Evolutionary conservation across 495 filamentous ascomycete genomes (phyloP).

Genomic region (Delitschia confertaspora): DNA sequence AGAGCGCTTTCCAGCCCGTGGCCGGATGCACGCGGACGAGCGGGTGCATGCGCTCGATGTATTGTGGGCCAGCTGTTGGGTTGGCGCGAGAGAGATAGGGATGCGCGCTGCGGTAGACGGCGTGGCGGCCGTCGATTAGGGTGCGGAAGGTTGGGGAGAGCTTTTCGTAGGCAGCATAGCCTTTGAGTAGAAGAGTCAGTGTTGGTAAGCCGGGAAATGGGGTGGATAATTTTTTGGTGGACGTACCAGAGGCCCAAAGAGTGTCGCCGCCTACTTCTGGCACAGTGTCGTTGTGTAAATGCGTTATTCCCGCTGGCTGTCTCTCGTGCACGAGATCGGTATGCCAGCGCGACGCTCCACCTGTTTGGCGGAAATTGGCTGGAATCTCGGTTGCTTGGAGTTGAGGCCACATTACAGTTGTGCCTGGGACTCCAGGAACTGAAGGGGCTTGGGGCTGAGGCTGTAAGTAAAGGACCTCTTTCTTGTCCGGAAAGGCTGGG

Average conservation of each 20-base stretch:
- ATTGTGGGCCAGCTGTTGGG: constrained; percentile 52
- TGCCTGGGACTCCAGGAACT: constrained; percentile 56
- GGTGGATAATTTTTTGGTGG: background rate
- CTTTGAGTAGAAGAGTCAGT: constrained; percentile 32
- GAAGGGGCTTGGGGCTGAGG: constrained; percentile 57
- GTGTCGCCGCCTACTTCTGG: constrained; percentile 60
- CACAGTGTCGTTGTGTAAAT: constrained; percentile 41
- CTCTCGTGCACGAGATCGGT: constrained; percentile 61
- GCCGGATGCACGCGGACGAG: constrained; percentile 63
- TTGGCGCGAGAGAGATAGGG: constrained; percentile 52
- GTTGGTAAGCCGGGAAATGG: background rate
- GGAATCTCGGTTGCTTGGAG: constrained; percentile 35
- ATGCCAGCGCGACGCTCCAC: constrained; percentile 60
- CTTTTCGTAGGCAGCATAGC: constrained; percentile 63
- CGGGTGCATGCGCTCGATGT: constrained; percentile 56
- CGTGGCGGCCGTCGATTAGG: constrained; percentile 59
- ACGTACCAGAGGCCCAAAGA: constrained; percentile 47
- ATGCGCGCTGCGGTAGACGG: constrained; percentile 59
- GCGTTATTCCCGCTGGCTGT: constrained; percentile 48
- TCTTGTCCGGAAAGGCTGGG: background rate
- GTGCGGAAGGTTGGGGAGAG: constrained; percentile 60
- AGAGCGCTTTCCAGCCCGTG: constrained; percentile 62
- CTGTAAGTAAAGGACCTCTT: constrained; percentile 5
- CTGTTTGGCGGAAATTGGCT: constrained; percentile 52
- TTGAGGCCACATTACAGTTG: constrained; percentile 43